Evolutionary conservation across 2,329 filamentous ascomycete species (phyloP).

Genomic region (Penicillium sp.): DNA sequence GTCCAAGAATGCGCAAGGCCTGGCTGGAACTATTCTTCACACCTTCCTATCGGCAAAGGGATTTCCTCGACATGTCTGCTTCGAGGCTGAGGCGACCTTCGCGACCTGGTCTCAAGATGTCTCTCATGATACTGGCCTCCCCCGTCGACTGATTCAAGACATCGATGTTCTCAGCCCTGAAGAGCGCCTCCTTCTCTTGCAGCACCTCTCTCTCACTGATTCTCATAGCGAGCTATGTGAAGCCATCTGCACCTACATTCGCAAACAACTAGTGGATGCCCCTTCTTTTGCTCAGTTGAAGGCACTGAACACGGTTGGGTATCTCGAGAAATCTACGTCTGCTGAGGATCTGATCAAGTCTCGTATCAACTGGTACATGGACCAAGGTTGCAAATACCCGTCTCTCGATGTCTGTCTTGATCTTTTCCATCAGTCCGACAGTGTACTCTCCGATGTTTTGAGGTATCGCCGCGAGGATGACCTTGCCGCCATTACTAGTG

Average conservation of each 20-base stretch:
- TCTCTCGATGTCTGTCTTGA: conserved; percentile 32
- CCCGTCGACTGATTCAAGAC: conserved; percentile 43
- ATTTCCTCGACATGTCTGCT: conserved; percentile 39
- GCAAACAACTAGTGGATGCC: conserved; percentile 37
- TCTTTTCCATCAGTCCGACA: conserved; percentile 41
- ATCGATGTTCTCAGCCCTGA: conserved; percentile 44
- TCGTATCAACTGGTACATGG: conserved; percentile 44
- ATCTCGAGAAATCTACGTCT: conserved; percentile 41
- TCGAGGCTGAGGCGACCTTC: conserved; percentile 40
- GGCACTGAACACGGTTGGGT: conserved; percentile 40
- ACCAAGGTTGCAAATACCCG: conserved; percentile 40
- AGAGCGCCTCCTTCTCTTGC: conserved; percentile 41
- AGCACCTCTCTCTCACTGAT: conserved; percentile 36
- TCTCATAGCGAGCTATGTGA: conserved; percentile 28
- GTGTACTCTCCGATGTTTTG: conserved; percentile 28
- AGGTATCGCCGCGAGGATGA: conserved; percentile 31
- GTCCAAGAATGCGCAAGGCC: conserved; percentile 45
- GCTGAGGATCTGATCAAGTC: conserved; percentile 37
- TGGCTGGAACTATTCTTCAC: conserved; percentile 45
- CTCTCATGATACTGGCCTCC: conserved; percentile 30
- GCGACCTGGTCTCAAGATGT: conserved; percentile 36
- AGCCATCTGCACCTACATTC: conserved; percentile 34
- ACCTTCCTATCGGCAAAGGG: conserved; percentile 47
- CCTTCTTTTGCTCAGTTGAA: conserved; percentile 42
- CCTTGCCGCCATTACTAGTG: conserved; percentile 39